These are phyloP conservation scores for Erigeron philadelphicus DNA, from an alignment of 140 eudicot genomes.

Conservation along the genomic window DNA sequence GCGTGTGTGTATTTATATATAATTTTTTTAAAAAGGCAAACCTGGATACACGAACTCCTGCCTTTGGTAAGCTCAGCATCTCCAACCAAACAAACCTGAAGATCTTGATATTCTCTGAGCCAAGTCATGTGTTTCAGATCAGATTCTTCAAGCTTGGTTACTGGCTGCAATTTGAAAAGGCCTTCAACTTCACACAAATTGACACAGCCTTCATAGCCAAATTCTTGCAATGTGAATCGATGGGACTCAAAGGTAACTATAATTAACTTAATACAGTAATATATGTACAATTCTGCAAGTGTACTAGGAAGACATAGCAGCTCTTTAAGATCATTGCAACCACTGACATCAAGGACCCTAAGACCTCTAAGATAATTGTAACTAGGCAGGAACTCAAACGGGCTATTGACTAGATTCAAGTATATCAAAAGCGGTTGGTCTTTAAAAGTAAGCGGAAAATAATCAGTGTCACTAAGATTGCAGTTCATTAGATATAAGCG, in stretches of 20 bases:
- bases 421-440: background rate
- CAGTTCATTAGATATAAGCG: background rate
- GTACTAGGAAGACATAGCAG: slow-evolving; percentile 5
- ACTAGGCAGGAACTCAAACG: background rate
- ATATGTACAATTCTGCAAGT: slow-evolving; percentile 7
- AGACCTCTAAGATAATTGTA: background rate
- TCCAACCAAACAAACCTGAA: background rate
- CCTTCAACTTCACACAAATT: slow-evolving; percentile 9
- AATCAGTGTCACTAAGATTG: background rate
- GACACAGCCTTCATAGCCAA: slow-evolving; percentile 4
- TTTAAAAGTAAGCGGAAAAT: slow-evolving; percentile 1
- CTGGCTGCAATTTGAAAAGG: background rate
- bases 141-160: slow-evolving; percentile 9
- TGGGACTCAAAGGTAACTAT: background rate
- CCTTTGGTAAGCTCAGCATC: slow-evolving; percentile 13
- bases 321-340: background rate
- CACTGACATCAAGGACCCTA: background rate
- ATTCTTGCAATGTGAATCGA: background rate
- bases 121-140: slow-evolving; percentile 5
- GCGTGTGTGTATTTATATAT: background rate
- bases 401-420: background rate
- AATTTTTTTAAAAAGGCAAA: background rate
- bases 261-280: background rate
- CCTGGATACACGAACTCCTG: slow-evolving; percentile 3
- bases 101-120: slow-evolving; percentile 5